Evolutionary conservation across 2,329 filamentous ascomycete species (phyloP), one percentile per base, ranked within the genome.

Genomic region (Leptoxyphium fumago): DNA sequence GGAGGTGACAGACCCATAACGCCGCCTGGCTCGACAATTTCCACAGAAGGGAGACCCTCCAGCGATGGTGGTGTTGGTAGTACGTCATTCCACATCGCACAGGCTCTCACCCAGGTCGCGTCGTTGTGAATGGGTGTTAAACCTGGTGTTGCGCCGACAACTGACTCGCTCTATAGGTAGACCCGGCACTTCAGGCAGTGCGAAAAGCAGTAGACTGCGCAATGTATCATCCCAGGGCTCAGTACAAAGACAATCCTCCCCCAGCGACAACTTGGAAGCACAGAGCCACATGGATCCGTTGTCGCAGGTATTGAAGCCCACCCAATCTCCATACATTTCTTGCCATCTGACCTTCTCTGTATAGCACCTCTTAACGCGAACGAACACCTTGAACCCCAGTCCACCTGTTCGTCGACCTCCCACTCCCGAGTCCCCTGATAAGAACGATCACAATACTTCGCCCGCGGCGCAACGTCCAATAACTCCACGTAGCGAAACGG

Each of bases 321-420:
- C 11, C 14, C 5, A 15, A 11, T 6, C 45, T 45, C 47, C 9
- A 40, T 28, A 44, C 38, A 39, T 14, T 45, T 38, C 15, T 38
- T 38, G 15, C 18, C 11, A 43, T 44, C 51, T 53, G 46, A 51
- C 46, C 44, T 46, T 45, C 5, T 18, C 38, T 43, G 42, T 43
- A 47, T 49, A 73, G 69, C 71, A 74, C 59, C 73, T 74, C 47
- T 64, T 83, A 43, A 72, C 78, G 55, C 75, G 81, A 52, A 82
- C 79, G 43, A 81, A 77, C 32, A 36, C 32, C 32, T 15, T 15
- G 15, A 36, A 36, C 32, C 32, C 55, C 80, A 78, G 38, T 71
- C 76, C 44, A 46, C 77, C 43, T 68, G 74, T 9, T 68, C 66
- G 49, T 60, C 71, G 46, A 64, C 68, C 47, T 66, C 63, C 29